These are phyloP conservation scores for Apophysomyces trapeziformis DNA, from an alignment of 371 early-diverging fungal genomes.

Conservation along the genomic window DNA sequence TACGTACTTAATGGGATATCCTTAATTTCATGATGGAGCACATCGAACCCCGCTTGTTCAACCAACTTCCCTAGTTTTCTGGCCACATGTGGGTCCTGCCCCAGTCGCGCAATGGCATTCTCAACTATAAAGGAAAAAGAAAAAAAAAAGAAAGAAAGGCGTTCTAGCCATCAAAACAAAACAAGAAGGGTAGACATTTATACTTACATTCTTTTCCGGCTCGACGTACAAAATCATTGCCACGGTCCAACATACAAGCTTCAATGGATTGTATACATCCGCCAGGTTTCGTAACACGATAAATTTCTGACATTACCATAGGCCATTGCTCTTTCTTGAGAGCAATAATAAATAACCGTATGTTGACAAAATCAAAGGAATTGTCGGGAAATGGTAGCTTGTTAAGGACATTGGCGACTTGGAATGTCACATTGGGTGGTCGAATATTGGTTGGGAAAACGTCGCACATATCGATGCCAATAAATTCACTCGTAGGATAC, in stretches of 20 bases:
- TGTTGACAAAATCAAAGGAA: slow-evolving; percentile 63
- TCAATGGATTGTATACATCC: slow-evolving; percentile 63
- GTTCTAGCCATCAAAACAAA: neutral
- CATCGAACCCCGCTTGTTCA: slow-evolving; percentile 32
- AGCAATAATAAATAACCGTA: slow-evolving; percentile 58
- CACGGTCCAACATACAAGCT: slow-evolving; percentile 42
- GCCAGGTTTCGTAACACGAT: slow-evolving; percentile 60
- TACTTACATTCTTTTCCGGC: slow-evolving; percentile 38
- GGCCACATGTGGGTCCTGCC: slow-evolving; percentile 27
- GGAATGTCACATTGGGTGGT: slow-evolving; percentile 52
- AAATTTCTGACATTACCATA: slow-evolving; percentile 47
- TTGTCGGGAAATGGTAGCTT: slow-evolving; percentile 61
- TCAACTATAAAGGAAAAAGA: neutral
- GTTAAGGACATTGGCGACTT: slow-evolving; percentile 49
- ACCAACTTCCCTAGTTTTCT: slow-evolving; percentile 39
- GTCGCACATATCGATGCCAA: slow-evolving; percentile 59
- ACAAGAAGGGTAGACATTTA: too few relatives aligned
- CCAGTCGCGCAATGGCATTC: neutral
- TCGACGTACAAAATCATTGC: slow-evolving; percentile 30
- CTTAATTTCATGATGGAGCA: slow-evolving; percentile 28
- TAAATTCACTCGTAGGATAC: slow-evolving; percentile 55
- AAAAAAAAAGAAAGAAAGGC: neutral
- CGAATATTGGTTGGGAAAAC: slow-evolving; percentile 55
- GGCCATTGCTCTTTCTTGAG: slow-evolving; percentile 57
- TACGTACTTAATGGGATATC: slow-evolving; percentile 19